A percentile compares a stretch with the other conserved stretches of the same genome.
Evolutionary conservation across 768 basidiomycete genomes (phyloP).

Genomic region (Pilatotrama ljubarskyi): DNA sequence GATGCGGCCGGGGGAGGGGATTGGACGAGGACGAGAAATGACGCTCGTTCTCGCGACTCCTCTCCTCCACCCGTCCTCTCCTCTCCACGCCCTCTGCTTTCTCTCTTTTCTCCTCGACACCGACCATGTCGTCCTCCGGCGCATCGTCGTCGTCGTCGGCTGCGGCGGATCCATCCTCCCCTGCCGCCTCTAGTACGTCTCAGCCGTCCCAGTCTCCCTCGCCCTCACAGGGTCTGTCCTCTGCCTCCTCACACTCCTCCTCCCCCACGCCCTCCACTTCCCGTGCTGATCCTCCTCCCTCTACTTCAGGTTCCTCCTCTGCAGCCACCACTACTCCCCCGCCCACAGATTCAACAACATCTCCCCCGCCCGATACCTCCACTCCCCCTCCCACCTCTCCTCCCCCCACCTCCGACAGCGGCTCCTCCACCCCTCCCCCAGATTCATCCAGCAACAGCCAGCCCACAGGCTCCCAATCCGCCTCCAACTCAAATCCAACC

Average conservation of each 20-base stretch:
- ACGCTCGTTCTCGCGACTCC: background rate
- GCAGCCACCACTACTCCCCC: slow-evolving; percentile 11
- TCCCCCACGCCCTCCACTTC: slow-evolving; percentile 1
- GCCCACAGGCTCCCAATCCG: background rate
- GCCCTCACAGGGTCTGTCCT: slow-evolving; percentile 7
- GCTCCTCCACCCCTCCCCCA: background rate
- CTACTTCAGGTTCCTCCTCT: slow-evolving; percentile 9
- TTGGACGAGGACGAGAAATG: background rate
- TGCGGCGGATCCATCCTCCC: background rate
- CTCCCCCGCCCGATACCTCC: slow-evolving; percentile 3
- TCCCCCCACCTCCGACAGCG: slow-evolving; percentile 4
- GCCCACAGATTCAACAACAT: slow-evolving; percentile 6
- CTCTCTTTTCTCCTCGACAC: background rate
- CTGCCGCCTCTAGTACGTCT: slow-evolving; percentile 17
- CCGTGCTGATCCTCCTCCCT: slow-evolving; percentile 4
- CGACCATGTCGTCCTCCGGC: slow-evolving; percentile 17
- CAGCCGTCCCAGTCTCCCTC: slow-evolving; percentile 6
- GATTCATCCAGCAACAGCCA: background rate
- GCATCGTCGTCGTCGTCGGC: background rate
- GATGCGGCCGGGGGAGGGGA: background rate
- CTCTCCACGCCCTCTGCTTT: background rate
- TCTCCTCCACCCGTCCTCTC: slow-evolving; percentile 3
- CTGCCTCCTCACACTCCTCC: slow-evolving; percentile 2
- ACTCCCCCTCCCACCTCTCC: slow-evolving; percentile 4
- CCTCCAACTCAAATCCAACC: background rate